Conservation (phyloP, 495 filamentous ascomycete species). For the Hyaloscypha hepaticicola region DNA sequence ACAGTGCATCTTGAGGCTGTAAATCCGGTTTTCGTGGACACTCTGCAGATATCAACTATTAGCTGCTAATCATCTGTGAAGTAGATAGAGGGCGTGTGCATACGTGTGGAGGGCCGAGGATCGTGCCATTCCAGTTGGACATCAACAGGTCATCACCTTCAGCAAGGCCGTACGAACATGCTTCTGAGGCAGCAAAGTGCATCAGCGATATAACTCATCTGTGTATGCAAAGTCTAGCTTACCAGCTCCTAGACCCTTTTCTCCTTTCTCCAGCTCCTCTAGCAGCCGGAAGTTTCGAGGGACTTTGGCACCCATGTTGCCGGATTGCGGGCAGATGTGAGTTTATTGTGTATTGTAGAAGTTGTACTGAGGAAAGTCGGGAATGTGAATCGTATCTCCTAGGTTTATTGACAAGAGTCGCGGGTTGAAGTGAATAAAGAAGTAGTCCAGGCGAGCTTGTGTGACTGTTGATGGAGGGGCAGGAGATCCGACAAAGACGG, state of each 20-base stretch:
- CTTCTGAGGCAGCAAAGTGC: slow-evolving; percentile 55
- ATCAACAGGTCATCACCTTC: slow-evolving; percentile 95
- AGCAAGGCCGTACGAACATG: slow-evolving; percentile 93
- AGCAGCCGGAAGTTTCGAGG: slow-evolving; percentile 94
- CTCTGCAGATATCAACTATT: slow-evolving; percentile 54
- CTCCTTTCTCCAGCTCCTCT: slow-evolving; percentile 97
- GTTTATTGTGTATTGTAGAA: background rate
- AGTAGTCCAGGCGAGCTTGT: background rate
- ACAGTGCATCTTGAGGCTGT: slow-evolving; percentile 96
- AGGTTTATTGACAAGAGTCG: background rate
- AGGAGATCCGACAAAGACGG: background rate
- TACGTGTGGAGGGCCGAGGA: slow-evolving; percentile 95
- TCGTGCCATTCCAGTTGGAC: slow-evolving; percentile 98
- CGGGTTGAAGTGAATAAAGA: background rate
- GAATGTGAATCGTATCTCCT: background rate
- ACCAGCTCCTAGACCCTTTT: slow-evolving; percentile 97
- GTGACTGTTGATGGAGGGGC: slow-evolving; percentile 16
- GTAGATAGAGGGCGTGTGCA: slow-evolving; percentile 33
- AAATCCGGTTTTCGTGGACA: slow-evolving; percentile 96
- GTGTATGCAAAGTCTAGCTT: slow-evolving; percentile 22
- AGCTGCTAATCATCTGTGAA: background rate
- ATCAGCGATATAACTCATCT: background rate
- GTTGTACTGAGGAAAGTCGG: background rate
- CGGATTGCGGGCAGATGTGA: background rate
- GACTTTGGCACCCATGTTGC: slow-evolving; percentile 75